Base-by-base conservation (phyloP, 495 filamentous ascomycete genomes). In the Trichoderma asperelloides region DNA sequence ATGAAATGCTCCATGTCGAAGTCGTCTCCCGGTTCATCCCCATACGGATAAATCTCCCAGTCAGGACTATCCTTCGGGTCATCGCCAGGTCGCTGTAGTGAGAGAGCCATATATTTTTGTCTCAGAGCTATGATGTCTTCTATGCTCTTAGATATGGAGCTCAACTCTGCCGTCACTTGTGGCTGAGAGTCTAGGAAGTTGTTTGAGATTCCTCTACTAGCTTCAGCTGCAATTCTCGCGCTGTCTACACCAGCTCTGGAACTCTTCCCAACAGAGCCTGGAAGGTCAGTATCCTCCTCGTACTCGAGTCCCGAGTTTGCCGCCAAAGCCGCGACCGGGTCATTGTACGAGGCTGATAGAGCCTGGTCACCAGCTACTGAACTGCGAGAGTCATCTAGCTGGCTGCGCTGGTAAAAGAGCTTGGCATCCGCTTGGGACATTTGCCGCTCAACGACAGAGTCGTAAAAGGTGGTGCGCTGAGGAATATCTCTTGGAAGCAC, bases 341-440 rank as follows among this genome's bases (percentile, higher is more conserved):
- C 43, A 12, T 27, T 45, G 25, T 25, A 47, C 3, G 41, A 27
- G 5, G 40, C 21, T n/a, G 64, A 11, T 16, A 3, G 41, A 15
- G 64, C 6, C 40, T 12, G 43, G 2, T 21, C 43, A 30, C 12
- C 30, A 30, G 23, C 37, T 13, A n/a, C 62, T n/a, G 28, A n/a
- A n/a, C 15, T 30, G 1, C 30, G 27, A 28, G 27, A 11, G 12
- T 74, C 78, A 47, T 88, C 85, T 25, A 88, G 78, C 76, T 93
- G 90, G 76, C 91, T 92, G 68, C 92, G 84, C 73, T 96, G 95
- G 77, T 96, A 98, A 80, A 97, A 93, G 37, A 97, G 82, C 75
- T 95, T 97, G 43, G 94, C 91, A 72, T 98, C 94, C 25, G 89
- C 85, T 77, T 97, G 91, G 68, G 87, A 92, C 84, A 94, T 87